Percentiles rank a stretch among this genome's conserved stretches.
Conservation (phyloP, 495 filamentous ascomycete species). For the Daldinia concentrica region DNA sequence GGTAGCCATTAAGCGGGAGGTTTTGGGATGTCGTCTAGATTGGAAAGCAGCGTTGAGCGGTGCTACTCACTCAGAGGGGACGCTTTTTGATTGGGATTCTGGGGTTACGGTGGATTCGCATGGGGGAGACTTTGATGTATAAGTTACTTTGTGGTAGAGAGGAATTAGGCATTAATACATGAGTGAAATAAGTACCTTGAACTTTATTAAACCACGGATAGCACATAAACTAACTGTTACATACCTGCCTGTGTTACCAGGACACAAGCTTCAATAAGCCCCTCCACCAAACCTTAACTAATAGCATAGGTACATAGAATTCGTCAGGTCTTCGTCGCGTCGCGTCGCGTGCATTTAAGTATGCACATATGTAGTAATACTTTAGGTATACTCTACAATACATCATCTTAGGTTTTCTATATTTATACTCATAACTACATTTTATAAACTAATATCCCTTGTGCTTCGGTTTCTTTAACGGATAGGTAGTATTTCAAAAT, state of each 20-base stretch:
- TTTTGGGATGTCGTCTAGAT: conserved; percentile 19
- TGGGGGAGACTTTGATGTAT: background rate
- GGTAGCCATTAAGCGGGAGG: conserved; percentile 31
- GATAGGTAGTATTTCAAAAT: conserved; percentile 33
- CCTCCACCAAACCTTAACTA: background rate
- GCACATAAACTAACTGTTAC: background rate
- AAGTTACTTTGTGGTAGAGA: background rate
- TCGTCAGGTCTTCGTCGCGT: background rate
- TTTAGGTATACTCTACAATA: conserved; percentile 8
- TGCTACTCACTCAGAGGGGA: conserved; percentile 7
- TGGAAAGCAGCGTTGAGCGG: conserved; percentile 32
- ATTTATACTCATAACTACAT: conserved; percentile 4
- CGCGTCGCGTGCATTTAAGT: conserved; percentile 9
- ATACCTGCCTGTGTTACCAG: background rate
- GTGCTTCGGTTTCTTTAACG: conserved; percentile 5
- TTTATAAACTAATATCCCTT: background rate
- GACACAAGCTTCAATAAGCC: background rate
- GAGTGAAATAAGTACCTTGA: background rate
- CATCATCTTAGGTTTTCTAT: conserved; percentile 8
- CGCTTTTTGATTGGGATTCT: conserved; percentile 27
- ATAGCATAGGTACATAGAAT: background rate
- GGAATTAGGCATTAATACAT: background rate
- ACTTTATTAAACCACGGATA: background rate
- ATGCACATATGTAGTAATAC: conserved; percentile 1
- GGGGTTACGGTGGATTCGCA: background rate